A percentile compares a stretch with the other conserved stretches of the same genome.
Evolutionary conservation across 371 early-diverging fungal species (phyloP).

Genomic region (Lichtheimia ramosa): DNA sequence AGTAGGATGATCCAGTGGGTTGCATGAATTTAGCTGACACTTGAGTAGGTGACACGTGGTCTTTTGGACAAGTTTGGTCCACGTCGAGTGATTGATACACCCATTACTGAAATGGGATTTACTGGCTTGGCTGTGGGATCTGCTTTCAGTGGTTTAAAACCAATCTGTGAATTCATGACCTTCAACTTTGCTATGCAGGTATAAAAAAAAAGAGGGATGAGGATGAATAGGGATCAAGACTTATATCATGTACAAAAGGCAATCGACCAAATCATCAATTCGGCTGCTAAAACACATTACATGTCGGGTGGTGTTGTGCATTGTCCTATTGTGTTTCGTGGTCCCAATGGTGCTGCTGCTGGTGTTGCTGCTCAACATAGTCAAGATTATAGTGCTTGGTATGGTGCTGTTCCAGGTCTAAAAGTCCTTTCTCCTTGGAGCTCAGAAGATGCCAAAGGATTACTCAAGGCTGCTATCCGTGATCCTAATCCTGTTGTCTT

Average conservation of each 20-base stretch:
- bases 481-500: conserved; percentile 99
- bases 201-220: conserved; percentile 10
- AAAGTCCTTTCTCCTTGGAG: conserved; percentile 98
- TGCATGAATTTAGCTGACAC: too few relatives aligned
- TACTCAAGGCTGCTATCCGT: conserved; percentile 95
- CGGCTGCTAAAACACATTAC: conserved; percentile 98
- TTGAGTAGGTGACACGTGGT: conserved; percentile 90
- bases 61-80: conserved; percentile 97
- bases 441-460: conserved; percentile 97
- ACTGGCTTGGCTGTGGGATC: conserved; percentile 99
- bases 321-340: conserved; percentile 99
- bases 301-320: conserved; percentile 95
- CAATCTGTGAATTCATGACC: conserved; percentile 99
- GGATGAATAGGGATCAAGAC: too few relatives aligned
- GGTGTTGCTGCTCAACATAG: conserved; percentile 99
- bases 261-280: conserved; percentile 99
- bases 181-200: conserved; percentile 99
- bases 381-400: conserved; percentile 98
- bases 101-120: conserved; percentile 99
- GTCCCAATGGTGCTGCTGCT: conserved; percentile 98
- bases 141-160: conserved; percentile 94
- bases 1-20: too few relatives aligned
- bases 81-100: conserved; percentile 98
- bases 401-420: conserved; percentile 96
- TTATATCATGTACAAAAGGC: conserved; percentile 72